Conservation (phyloP, 139 green algal species). For the Chlamydomonas asymmetrica region DNA sequence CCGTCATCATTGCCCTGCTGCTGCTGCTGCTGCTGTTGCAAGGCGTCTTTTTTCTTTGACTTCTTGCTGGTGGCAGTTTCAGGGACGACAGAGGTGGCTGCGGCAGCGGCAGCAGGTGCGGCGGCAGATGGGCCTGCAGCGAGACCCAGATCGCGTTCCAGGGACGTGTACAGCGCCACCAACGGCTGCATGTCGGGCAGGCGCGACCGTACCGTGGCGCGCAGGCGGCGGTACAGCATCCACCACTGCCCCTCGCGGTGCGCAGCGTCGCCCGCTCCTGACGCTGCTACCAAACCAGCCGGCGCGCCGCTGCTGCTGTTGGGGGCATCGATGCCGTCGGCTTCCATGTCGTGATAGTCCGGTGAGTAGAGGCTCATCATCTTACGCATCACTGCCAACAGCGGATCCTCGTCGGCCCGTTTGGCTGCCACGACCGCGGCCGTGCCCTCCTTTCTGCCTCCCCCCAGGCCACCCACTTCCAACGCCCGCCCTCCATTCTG, state of each 20-base stretch:
- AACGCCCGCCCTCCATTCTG: too few relatives aligned
- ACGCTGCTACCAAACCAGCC: slow-evolving; percentile 12
- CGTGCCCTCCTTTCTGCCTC: too few relatives aligned
- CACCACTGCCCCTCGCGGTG: neutral
- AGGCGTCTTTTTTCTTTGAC: neutral
- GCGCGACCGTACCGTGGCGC: slow-evolving; percentile 10
- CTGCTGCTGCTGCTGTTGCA: neutral
- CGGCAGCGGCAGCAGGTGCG: neutral
- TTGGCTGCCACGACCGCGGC: too few relatives aligned
- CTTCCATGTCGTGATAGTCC: too few relatives aligned
- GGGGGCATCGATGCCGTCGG: too few relatives aligned
- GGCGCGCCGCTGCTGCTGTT: neutral
- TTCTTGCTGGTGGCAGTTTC: neutral
- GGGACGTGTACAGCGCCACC: slow-evolving; percentile 30
- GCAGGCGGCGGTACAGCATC: slow-evolving; percentile 11
- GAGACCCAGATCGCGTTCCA: slow-evolving; percentile 7
- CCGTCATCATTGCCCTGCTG: neutral
- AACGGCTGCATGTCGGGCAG: slow-evolving; percentile 54
- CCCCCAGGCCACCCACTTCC: too few relatives aligned
- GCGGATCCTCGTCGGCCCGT: too few relatives aligned
- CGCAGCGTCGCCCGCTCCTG: neutral
- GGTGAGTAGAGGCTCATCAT: too few relatives aligned
- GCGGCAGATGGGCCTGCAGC: neutral
- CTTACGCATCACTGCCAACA: too few relatives aligned
- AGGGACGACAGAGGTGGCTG: neutral